A percentile compares a stretch with the other conserved stretches of the same genome.
Evolutionary conservation across 306 rosid species (phyloP).

Genomic region (Vigna reflexopilosa): DNA sequence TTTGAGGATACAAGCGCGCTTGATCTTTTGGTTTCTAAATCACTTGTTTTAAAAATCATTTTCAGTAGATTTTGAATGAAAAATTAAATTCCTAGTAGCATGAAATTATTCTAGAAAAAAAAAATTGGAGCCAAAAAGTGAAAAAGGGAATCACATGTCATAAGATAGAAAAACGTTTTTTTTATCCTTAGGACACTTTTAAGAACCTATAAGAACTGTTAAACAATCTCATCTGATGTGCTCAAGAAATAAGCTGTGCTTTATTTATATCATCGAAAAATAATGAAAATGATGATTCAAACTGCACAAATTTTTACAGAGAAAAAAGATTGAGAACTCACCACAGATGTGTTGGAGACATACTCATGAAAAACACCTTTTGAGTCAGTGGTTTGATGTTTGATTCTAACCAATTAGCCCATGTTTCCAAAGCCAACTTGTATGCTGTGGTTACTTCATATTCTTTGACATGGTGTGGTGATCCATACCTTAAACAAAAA

Average conservation of each 20-base stretch:
- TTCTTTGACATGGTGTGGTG: constrained; percentile 66
- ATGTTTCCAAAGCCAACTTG: constrained; percentile 80
- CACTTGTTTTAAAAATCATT: too few species aligned
- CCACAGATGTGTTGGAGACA: constrained; percentile 97
- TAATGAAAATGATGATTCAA: neutral
- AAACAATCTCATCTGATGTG: too few species aligned
- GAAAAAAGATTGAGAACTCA: constrained; percentile 44
- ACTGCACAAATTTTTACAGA: neutral
- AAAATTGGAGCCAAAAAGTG: too few species aligned
- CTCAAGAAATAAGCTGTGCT: neutral
- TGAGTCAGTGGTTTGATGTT: constrained; percentile 67
- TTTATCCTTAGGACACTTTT: too few species aligned
- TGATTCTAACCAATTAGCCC: constrained; percentile 88
- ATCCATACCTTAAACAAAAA: constrained; percentile 61
- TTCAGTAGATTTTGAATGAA: too few species aligned
- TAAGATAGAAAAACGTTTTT: too few species aligned
- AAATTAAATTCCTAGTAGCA: too few species aligned
- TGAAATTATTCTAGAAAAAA: too few species aligned
- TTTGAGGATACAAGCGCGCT: neutral
- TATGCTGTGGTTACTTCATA: constrained; percentile 82
- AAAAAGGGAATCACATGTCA: neutral
- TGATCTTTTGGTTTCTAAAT: too few species aligned
- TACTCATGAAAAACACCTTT: constrained; percentile 78
- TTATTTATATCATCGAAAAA: neutral
- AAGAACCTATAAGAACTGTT: too few species aligned